phyloP scores from a whole-genome alignment of 768 basidiomycete genomes.

The Punctularia strigosozonata region DNA sequence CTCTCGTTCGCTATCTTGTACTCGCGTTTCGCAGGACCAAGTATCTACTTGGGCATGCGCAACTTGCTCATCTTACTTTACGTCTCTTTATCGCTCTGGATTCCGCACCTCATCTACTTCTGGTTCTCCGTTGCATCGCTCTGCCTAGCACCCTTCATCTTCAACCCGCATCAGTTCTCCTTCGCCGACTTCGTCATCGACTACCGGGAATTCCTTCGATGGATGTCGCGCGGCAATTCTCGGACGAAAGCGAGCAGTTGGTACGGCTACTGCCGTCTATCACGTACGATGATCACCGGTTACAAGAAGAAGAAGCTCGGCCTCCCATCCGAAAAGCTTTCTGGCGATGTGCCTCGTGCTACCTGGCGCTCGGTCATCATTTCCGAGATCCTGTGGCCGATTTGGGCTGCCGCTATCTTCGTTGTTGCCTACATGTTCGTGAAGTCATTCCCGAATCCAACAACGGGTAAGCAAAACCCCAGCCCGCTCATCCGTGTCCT shows the following conservation, averaged over 20 bases:
- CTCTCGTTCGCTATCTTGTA: slow-evolving; percentile 95
- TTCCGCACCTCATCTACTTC: slow-evolving; percentile 95
- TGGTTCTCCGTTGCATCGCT: slow-evolving; percentile 95
- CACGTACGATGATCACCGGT: slow-evolving; percentile 94
- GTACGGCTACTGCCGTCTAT: slow-evolving; percentile 98
- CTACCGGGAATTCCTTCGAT: slow-evolving; percentile 94
- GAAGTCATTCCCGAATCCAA: slow-evolving; percentile 78
- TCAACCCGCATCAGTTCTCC: slow-evolving; percentile 99
- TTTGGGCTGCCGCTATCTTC: slow-evolving; percentile 67
- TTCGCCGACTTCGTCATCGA: slow-evolving; percentile 97
- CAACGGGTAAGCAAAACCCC: slow-evolving; percentile 51
- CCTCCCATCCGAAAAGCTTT: slow-evolving; percentile 94
- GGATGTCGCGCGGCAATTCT: slow-evolving; percentile 99
- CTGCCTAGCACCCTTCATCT: slow-evolving; percentile 93
- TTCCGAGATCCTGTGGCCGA: slow-evolving; percentile 74
- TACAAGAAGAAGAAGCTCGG: slow-evolving; percentile 99
- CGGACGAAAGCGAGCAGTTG: slow-evolving; percentile 94
- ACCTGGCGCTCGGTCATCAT: slow-evolving; percentile 76
- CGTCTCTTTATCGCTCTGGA: slow-evolving; percentile 85
- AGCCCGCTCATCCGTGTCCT: slow-evolving; percentile 83
- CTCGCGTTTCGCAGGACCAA: slow-evolving; percentile 98
- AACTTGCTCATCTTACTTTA: slow-evolving; percentile 86
- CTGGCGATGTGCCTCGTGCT: slow-evolving; percentile 88
- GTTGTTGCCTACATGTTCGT: slow-evolving; percentile 85
- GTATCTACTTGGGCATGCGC: slow-evolving; percentile 97